Percentiles rank a stretch among this genome's conserved stretches.
Evolutionary conservation across 2,329 filamentous ascomycete genomes (phyloP).

Genomic region (Meredithiella fracta): DNA sequence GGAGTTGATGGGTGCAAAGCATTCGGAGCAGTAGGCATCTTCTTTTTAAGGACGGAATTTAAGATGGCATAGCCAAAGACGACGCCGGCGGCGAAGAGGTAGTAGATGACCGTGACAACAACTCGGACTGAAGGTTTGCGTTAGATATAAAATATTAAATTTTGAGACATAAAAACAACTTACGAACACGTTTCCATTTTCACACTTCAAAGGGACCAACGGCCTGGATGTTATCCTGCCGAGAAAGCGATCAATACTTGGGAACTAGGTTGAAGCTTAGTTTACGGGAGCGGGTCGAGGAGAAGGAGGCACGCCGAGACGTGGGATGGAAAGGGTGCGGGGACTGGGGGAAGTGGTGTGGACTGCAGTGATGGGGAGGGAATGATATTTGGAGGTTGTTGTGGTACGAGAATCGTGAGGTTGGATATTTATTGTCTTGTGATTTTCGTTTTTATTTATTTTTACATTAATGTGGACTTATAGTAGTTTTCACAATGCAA

Average conservation of each 20-base stretch:
- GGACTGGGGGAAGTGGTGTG: background rate
- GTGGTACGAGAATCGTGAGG: background rate
- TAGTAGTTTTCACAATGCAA: too few relatives aligned
- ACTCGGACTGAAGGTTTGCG: conserved; percentile 23
- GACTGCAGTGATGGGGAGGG: background rate
- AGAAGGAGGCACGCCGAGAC: conserved; percentile 26
- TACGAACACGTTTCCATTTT: conserved; percentile 36
- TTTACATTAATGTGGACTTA: too few relatives aligned
- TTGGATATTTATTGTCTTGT: background rate
- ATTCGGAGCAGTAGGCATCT: conserved; percentile 52
- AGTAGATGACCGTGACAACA: conserved; percentile 24
- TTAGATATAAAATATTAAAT: background rate
- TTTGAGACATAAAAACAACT: conserved; percentile 17
- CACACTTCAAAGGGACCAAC: conserved; percentile 39
- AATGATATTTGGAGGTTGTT: too few relatives aligned
- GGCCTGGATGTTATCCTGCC: conserved; percentile 27
- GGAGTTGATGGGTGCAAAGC: conserved; percentile 22
- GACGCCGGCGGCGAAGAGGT: conserved; percentile 39
- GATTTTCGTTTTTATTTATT: too few relatives aligned
- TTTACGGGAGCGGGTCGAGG: conserved; percentile 31
- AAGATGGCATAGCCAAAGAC: conserved; percentile 76
- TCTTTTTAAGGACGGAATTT: conserved; percentile 65
- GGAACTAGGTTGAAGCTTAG: conserved; percentile 40
- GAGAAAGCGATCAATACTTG: conserved; percentile 29
- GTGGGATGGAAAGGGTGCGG: too few relatives aligned